Conservation (phyloP, 2,329 filamentous ascomycete genomes). For the Paecilomyces sp. region DNA sequence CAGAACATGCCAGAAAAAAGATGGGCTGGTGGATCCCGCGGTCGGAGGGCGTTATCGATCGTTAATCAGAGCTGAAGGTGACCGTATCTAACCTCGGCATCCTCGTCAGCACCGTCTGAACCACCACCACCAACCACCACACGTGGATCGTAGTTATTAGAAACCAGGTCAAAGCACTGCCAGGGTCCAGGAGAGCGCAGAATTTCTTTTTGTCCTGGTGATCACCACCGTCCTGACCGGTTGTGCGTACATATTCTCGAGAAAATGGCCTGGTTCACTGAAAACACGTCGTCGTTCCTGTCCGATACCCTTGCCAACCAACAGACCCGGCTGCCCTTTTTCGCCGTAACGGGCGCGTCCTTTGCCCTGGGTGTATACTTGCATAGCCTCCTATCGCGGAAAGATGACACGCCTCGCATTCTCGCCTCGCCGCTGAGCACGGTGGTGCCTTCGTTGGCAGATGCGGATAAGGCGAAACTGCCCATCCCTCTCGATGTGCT, state of each 20-base stretch:
- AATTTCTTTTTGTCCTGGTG: background rate
- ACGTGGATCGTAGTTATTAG: background rate
- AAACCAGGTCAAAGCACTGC: background rate
- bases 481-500: slow-evolving; percentile 65
- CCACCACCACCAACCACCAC: background rate
- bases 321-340: slow-evolving; percentile 22
- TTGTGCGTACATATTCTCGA: background rate
- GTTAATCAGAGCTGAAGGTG: background rate
- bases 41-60: background rate
- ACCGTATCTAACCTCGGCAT: background rate
- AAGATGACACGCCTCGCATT: slow-evolving; percentile 9
- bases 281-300: slow-evolving; percentile 25
- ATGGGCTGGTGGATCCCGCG: background rate
- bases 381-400: slow-evolving; percentile 17
- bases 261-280: slow-evolving; percentile 25
- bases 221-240: background rate
- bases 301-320: slow-evolving; percentile 23
- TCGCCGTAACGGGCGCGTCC: slow-evolving; percentile 28
- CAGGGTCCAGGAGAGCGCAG: background rate
- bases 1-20: background rate
- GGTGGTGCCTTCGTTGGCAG: slow-evolving; percentile 25
- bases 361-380: slow-evolving; percentile 26
- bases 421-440: slow-evolving; percentile 30
- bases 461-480: slow-evolving; percentile 31
- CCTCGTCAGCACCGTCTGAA: background rate